Conservation (phyloP, 352 stramenopile species). For the Pythium biforme region DNA sequence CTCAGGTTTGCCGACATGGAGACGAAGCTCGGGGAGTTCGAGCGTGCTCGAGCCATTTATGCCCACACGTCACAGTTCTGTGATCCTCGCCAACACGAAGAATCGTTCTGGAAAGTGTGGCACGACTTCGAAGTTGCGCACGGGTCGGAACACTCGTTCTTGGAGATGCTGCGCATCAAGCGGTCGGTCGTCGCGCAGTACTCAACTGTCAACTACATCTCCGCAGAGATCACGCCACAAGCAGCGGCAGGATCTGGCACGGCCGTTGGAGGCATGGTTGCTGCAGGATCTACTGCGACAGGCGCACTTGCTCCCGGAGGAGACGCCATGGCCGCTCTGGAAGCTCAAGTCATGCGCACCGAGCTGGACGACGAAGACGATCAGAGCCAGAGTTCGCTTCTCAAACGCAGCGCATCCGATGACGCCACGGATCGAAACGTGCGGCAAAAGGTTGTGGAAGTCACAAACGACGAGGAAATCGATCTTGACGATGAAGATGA, state of each 20-base stretch:
- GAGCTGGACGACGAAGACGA: slow-evolving; percentile 21
- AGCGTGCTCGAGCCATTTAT: slow-evolving; percentile 95
- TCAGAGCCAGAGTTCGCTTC: slow-evolving; percentile 10
- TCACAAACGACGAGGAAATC: slow-evolving; percentile 91
- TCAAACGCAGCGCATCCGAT: slow-evolving; percentile 66
- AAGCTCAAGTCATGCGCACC: slow-evolving; percentile 52
- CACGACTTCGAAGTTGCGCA: slow-evolving; percentile 95
- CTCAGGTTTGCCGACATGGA: slow-evolving; percentile 97
- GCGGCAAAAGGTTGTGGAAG: slow-evolving; percentile 76
- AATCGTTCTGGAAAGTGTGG: slow-evolving; percentile 96
- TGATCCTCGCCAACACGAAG: slow-evolving; percentile 92
- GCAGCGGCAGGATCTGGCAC: slow-evolving; percentile 26
- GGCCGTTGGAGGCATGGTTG: slow-evolving; percentile 50
- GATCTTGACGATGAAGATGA: slow-evolving; percentile 85
- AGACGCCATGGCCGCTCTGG: slow-evolving; percentile 89
- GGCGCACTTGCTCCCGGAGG: slow-evolving; percentile 37
- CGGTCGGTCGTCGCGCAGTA: slow-evolving; percentile 96
- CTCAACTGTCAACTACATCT: slow-evolving; percentile 96
- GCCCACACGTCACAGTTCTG: slow-evolving; percentile 97
- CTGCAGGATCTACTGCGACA: slow-evolving; percentile 39
- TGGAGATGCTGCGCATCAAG: slow-evolving; percentile 99
- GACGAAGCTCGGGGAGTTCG: slow-evolving; percentile 95
- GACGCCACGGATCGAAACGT: slow-evolving; percentile 69
- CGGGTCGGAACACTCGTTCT: slow-evolving; percentile 97
- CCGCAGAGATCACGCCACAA: slow-evolving; percentile 81